Evolutionary conservation across 2,329 filamentous ascomycete species (phyloP).

Genomic region (Pseudocercospora cruenta): DNA sequence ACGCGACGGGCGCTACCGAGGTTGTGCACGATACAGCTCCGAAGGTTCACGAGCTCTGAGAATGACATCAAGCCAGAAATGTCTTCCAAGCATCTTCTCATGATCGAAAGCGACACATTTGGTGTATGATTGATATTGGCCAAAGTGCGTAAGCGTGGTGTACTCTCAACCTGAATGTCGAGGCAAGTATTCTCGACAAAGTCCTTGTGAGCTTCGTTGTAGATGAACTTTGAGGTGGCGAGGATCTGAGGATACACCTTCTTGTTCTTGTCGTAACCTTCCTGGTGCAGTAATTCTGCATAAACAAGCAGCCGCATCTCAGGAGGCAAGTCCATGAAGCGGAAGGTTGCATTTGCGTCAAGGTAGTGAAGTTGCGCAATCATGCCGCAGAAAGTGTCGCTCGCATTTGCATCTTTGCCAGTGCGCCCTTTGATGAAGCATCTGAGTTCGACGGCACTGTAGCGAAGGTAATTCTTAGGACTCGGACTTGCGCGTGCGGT

Average conservation of each 20-base stretch:
- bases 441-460: no score
- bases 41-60: no score
- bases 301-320: conserved; percentile 17
- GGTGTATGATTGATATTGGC: no score
- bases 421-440: no score
- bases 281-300: neutral
- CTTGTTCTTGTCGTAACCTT: neutral
- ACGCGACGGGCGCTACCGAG: no score
- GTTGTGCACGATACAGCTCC: no score
- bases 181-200: neutral
- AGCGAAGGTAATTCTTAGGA: no score
- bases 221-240: neutral
- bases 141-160: no score
- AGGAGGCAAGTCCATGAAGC: conserved; percentile 21
- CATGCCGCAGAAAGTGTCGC: neutral
- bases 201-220: conserved; percentile 1
- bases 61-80: no score
- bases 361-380: neutral
- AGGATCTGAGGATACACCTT: conserved; percentile 6
- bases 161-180: neutral
- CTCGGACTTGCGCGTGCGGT: no score
- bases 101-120: neutral
- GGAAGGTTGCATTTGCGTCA: conserved; percentile 4
- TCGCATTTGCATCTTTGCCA: no score
- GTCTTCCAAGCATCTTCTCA: no score